These are phyloP conservation scores for Xylariaceae sp. DNA, from an alignment of 2,329 filamentous ascomycete species.

Conservation along the genomic window DNA sequence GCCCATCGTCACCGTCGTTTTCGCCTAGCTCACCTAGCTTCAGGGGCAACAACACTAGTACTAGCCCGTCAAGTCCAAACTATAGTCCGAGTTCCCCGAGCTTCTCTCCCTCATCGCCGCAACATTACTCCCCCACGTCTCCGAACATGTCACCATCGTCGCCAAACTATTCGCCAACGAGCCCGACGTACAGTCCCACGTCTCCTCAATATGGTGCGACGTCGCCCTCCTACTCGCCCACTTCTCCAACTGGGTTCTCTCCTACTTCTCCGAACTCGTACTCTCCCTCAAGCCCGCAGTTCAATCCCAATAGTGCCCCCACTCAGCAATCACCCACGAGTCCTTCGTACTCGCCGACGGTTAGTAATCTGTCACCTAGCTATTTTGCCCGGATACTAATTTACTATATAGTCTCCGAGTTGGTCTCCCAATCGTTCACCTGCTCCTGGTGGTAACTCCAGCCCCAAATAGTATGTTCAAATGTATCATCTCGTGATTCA, in stretches of 20 bases:
- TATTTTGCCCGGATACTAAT: slow-evolving; percentile 23
- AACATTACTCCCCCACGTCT: slow-evolving; percentile 66
- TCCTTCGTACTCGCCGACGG: slow-evolving; percentile 67
- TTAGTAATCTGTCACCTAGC: slow-evolving; percentile 25
- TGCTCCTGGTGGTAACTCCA: slow-evolving; percentile 36
- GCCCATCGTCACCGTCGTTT: slow-evolving; percentile 60
- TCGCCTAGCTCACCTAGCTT: slow-evolving; percentile 48
- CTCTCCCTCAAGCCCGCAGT: slow-evolving; percentile 60
- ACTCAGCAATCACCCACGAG: slow-evolving; percentile 61
- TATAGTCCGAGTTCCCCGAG: slow-evolving; percentile 64
- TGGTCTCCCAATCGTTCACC: slow-evolving; percentile 46
- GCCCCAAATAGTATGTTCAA: slow-evolving; percentile 39
- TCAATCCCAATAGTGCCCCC: slow-evolving; percentile 46
- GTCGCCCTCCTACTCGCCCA: slow-evolving; percentile 63
- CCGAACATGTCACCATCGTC: slow-evolving; percentile 74
- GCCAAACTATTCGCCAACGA: slow-evolving; percentile 67
- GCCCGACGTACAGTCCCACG: slow-evolving; percentile 68
- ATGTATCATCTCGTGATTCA: background rate
- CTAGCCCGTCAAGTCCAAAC: slow-evolving; percentile 54
- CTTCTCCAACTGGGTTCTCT: slow-evolving; percentile 68
- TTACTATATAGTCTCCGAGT: slow-evolving; percentile 7
- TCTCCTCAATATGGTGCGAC: slow-evolving; percentile 53
- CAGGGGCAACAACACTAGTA: slow-evolving; percentile 34
- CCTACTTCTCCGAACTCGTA: slow-evolving; percentile 66
- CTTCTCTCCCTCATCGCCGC: slow-evolving; percentile 60